Base-by-base conservation (phyloP, 176 grass and related monocot genomes). In the Triticum timopheevii region DNA sequence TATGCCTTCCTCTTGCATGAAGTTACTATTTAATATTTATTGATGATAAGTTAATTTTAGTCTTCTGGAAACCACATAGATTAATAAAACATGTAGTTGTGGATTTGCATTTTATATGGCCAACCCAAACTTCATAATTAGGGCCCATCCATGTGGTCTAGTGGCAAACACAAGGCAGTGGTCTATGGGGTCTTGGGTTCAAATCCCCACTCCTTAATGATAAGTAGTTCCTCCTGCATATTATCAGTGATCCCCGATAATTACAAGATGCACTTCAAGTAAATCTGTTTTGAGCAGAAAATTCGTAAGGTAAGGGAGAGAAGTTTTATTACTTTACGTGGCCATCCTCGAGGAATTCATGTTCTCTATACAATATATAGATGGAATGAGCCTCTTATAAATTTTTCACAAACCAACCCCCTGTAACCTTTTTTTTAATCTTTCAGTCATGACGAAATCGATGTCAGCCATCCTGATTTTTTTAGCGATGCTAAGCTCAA, bases 381-480 rank as follows among this genome's bases (percentile, higher is more conserved):
- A 49, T 22, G 8, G 40, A 84, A 49, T 65, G 10, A 27, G 19
- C 27, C 63, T 47, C 44, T 65, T 67, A 0, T 47, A 35, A 16
- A 34, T 24, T 73, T 73, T 50, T 11, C 64, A 78, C 4, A 27
- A 54, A 80, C 6, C 8, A 52, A 36, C 24, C 33, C 36, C 62
- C 71, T 33, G 39, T 69, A 71, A 50, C 47, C 47, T 82, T 39
- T 80, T 92, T 82, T 92, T 61, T 80, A 76, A 88, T 87, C 75
- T 86, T 84, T 63, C 89, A 95, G 95, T 75, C 91, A 95, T 79
- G 89, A 95, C 83, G 95, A 98, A 20, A 95, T 93, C 81, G 95
- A 95, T 61, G 93, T 98, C 61, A 98, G 93, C 85, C 95, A 98
- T 93, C 91, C 95, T 85, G 91, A 98, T 56, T 98, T 98, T 81